Evolutionary conservation across 805 yeast genomes (phyloP).

Genomic region (Kockiozyma suomiensis): DNA sequence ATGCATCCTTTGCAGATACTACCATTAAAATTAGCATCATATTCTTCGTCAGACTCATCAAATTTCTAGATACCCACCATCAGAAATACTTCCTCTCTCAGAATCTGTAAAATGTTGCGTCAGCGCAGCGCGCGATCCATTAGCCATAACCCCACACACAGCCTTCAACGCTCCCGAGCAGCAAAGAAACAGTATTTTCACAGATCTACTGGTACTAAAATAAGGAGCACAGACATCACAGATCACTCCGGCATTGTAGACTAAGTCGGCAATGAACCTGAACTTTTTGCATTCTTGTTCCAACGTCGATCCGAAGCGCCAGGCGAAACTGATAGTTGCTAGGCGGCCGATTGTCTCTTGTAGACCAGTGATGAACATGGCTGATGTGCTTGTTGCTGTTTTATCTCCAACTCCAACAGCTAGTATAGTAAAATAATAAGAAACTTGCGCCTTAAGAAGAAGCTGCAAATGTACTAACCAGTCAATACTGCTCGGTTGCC

Average conservation of each 20-base stretch:
- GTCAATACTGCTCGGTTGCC: constrained; percentile 43
- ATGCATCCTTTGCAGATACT: constrained; percentile 44
- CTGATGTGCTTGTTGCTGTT: constrained; percentile 43
- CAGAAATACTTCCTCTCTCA: constrained; percentile 42
- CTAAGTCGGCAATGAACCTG: constrained; percentile 43
- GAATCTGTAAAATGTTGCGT: constrained; percentile 45
- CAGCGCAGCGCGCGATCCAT: constrained; percentile 45
- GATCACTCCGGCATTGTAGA: constrained; percentile 42
- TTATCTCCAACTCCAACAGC: constrained; percentile 47
- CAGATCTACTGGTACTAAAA: constrained; percentile 34
- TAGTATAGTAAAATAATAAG: too few relatives aligned
- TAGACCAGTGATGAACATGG: constrained; percentile 43
- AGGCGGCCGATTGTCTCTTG: constrained; percentile 45
- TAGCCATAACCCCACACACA: constrained; percentile 45
- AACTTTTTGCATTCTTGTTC: constrained; percentile 46
- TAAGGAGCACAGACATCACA: constrained; percentile 43
- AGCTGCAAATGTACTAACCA: not conserved
- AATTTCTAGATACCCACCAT: too few relatives aligned
- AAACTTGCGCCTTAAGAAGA: too few relatives aligned
- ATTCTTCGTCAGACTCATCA: too few relatives aligned
- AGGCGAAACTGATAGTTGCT: constrained; percentile 45
- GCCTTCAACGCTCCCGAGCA: constrained; percentile 42
- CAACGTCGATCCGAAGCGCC: constrained; percentile 42
- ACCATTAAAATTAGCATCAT: not conserved
- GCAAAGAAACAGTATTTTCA: constrained; percentile 39